These are phyloP conservation scores for Pythium aristosporum DNA, from an alignment of 352 stramenopile species.

Conservation along the genomic window DNA sequence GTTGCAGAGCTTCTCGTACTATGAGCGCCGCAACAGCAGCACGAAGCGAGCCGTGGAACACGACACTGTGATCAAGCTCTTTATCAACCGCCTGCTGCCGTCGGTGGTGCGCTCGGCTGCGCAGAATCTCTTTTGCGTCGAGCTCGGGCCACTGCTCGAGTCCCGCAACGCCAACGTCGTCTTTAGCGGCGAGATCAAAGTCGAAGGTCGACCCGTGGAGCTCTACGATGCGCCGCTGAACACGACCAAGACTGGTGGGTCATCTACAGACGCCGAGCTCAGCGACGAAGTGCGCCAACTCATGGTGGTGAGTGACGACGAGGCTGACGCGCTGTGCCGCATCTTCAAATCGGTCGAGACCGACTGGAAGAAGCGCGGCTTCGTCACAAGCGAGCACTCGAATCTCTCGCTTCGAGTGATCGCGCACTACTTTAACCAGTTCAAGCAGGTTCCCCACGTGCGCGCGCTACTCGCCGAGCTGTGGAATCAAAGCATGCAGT, in stretches of 20 bases:
- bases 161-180: constrained; percentile 53
- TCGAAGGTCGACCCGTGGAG: constrained; percentile 51
- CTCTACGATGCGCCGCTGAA: constrained; percentile 61
- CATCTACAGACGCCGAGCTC: constrained; percentile 24
- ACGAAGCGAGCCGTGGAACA: constrained; percentile 60
- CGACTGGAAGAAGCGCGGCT: constrained; percentile 49
- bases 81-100: constrained; percentile 73
- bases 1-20: constrained; percentile 71
- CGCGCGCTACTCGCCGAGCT: constrained; percentile 44
- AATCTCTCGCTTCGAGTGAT: constrained; percentile 64
- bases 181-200: constrained; percentile 60
- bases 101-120: constrained; percentile 56
- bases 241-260: constrained; percentile 7
- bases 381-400: constrained; percentile 42
- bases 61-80: constrained; percentile 79
- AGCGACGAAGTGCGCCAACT: constrained; percentile 47
- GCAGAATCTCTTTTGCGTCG: constrained; percentile 59
- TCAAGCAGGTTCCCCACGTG: constrained; percentile 47
- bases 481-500: constrained; percentile 54
- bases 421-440: constrained; percentile 64
- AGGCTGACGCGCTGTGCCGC: constrained; percentile 43
- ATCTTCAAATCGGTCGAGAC: constrained; percentile 60
- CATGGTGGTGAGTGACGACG: constrained; percentile 47
- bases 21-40: constrained; percentile 58
- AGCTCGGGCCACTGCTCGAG: constrained; percentile 59